Conservation (phyloP, 371 early-diverging fungal genomes). For the Conidiobolus incongruus region DNA sequence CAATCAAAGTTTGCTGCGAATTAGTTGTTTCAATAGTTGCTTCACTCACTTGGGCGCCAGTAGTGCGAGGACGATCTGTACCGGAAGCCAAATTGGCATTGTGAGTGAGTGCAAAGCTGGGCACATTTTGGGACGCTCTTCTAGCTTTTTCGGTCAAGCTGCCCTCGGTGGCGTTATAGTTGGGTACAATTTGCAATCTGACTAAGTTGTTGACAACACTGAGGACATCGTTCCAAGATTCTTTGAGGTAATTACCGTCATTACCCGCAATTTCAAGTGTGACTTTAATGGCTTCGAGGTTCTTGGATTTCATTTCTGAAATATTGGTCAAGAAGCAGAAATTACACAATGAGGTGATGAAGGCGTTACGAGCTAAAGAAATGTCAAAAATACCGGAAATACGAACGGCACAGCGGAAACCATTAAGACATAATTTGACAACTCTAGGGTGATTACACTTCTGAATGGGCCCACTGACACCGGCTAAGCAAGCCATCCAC, state of each 20-base stretch:
- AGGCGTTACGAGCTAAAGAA: constrained; percentile 69
- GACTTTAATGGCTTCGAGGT: constrained; percentile 66
- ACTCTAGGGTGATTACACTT: constrained; percentile 50
- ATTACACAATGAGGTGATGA: constrained; percentile 68
- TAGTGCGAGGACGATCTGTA: neutral
- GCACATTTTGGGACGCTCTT: constrained; percentile 5
- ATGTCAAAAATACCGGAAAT: constrained; percentile 69
- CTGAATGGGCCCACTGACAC: constrained; percentile 64
- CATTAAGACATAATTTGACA: constrained; percentile 42
- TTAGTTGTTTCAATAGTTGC: too few relatives aligned
- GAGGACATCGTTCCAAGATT: constrained; percentile 74
- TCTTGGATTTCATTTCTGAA: constrained; percentile 62
- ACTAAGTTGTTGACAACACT: constrained; percentile 76
- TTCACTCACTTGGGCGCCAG: constrained; percentile 6
- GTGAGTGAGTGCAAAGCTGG: constrained; percentile 1
- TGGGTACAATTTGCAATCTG: constrained; percentile 35
- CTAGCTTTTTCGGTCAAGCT: too few relatives aligned
- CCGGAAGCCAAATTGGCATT: neutral
- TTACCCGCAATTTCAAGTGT: constrained; percentile 61
- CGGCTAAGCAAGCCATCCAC: constrained; percentile 78
- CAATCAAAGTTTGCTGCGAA: constrained; percentile 37
- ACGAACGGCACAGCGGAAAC: constrained; percentile 57
- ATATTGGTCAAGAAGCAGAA: constrained; percentile 63
- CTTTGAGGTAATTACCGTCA: constrained; percentile 61
- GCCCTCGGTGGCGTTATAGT: neutral